Evolutionary conservation across 1,139 yeast genomes (phyloP).

Genomic region (Nakaseomyces nivariensis): DNA sequence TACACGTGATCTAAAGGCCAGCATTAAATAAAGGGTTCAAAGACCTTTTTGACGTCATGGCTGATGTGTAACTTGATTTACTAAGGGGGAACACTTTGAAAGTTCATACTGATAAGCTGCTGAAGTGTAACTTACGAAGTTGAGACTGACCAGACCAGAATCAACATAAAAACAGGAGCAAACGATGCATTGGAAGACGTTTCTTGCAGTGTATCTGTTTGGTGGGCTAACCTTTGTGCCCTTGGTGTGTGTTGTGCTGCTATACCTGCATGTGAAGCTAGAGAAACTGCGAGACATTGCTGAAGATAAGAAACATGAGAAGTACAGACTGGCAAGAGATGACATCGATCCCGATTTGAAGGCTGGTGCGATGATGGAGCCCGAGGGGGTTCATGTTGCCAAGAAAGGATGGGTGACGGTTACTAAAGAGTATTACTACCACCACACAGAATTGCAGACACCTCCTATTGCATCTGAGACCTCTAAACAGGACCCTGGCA

Average conservation of each 20-base stretch:
- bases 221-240: slow-evolving; percentile 84
- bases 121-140: no score
- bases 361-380: slow-evolving; percentile 57
- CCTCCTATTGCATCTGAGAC: slow-evolving; percentile 21
- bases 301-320: slow-evolving; percentile 18
- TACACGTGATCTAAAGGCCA: no score
- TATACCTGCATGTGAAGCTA: slow-evolving; percentile 13
- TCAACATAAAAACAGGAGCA: no score
- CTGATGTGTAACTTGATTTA: no score
- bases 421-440: slow-evolving; percentile 59
- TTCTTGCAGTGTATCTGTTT: slow-evolving; percentile 37
- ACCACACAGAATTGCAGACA: slow-evolving; percentile 48
- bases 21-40: no score
- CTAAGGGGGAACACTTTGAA: no score
- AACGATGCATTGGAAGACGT: slow-evolving; percentile 10
- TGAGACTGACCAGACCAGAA: no score
- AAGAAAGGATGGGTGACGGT: slow-evolving; percentile 78
- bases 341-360: slow-evolving; percentile 36
- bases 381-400: slow-evolving; percentile 52
- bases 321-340: slow-evolving; percentile 8
- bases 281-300: slow-evolving; percentile 16
- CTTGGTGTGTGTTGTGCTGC: slow-evolving; percentile 31
- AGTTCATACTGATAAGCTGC: no score
- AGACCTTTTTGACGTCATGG: no score
- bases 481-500: slow-evolving; percentile 31